Base-by-base conservation (phyloP, 768 basidiomycete species). In the Mycena rosella region DNA sequence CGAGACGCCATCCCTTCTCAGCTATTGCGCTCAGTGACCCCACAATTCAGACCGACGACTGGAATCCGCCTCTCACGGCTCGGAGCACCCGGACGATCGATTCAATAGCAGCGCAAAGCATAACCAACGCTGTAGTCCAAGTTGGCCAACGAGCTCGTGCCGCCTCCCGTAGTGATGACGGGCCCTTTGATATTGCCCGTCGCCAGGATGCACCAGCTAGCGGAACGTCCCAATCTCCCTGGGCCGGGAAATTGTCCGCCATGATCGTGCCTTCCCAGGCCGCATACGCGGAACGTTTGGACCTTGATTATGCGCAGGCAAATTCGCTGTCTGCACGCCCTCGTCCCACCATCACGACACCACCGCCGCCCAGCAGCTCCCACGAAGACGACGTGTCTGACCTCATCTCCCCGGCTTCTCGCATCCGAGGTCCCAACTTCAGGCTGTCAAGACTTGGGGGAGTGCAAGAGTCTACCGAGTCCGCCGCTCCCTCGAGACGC, bases 31-130 rank as follows among this genome's bases (percentile, higher is more conserved):
- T 71, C 24, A 67, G 34, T 24, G 54, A 73, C n/a, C 67, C 68
- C 27, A 32, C 65, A 13, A 40, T 67, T 17, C 59, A 68, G 36
- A 56, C 8, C 17, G 58, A 60, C 15, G 69, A 71, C 20, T 72
- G 70, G 65, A 61, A 60, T 14, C 51, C 61, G 13, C 36, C 71
- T 22, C 11, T 15, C 22, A 68, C 72, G 62, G 73, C 72, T 18
- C 67, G 70, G 40, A 74, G 71, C 51, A 75, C 68, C 40, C 67
- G 67, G 15, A 73, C 74, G 9, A 65, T 74, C n/a, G 75, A 76
- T 45, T 64, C 73, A 8, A 47, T 26, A 14, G 63, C 68, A 24
- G 70, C 73, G 34, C 63, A 53, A 18, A 76, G 75, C 40, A 71
- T 74, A 22, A 36, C 64, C 13, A 58, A 72, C n/a, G 75, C 73